Base-by-base conservation (phyloP, 2,329 filamentous ascomycete genomes). In the Akanthomyces dipterigenus region DNA sequence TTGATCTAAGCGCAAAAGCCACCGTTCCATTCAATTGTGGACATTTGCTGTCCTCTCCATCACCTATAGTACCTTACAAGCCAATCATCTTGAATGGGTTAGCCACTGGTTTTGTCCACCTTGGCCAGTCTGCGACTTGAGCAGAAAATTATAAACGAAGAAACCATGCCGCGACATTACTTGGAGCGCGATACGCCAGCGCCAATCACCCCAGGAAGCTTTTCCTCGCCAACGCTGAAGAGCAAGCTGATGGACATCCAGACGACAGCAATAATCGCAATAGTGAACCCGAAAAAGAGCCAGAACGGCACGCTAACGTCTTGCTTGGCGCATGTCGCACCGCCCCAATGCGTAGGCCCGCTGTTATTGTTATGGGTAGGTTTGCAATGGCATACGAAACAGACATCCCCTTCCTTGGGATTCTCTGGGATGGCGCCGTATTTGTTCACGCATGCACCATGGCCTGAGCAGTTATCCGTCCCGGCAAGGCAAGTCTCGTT, bases 181-280 rank as follows among this genome's bases (percentile, higher is more conserved):
- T 88, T 91, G 38, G 87, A 81, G 62, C 86, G 84, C 65, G 88
- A 90, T 42, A 99, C 93, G 65, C 95, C 95, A 53, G 95, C 95
- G n/a, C 92, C 91, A 73, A 99, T 93, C 9, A 99, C 93, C 68
- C 92, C 92, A 0, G 95, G 95, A 65, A 98, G 80, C 76, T 92
- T 89, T 78, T 96, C 87, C 72, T 89, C 85, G 38, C 93, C 95
- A 69, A 98, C 90, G 64, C 80, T 87, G 75, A 88, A 95, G 59
- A 99, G 75, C 80, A 96, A 78, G 6, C 88, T 86, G 67, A 98
- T 87, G 12, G 85, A 86, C 71, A 89, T 87, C 42, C 80, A 81
- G 31, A 96, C 76, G 42, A 90, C 76, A 51, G 84, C 82, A 1
- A 95, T 76, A 64, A 96, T 78, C 42, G 86, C 75, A 53, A 97